Conservation (phyloP, 805 yeast genomes). For the Yamadazyma akitaensis region DNA sequence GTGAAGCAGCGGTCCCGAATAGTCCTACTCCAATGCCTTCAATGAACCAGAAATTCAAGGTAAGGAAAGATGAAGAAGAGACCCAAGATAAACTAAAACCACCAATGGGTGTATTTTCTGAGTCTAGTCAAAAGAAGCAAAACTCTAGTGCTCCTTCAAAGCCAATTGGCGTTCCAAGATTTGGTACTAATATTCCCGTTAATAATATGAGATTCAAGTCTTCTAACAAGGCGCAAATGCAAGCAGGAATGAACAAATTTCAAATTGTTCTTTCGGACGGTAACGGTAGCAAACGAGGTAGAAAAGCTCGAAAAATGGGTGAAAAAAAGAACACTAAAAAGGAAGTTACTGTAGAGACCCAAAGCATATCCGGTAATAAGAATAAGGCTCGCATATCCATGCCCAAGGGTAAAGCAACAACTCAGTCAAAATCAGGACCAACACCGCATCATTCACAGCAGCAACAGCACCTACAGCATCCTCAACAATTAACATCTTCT, state of each 20-base stretch:
- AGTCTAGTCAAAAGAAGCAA: constrained; percentile 2
- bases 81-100: constrained; percentile 4
- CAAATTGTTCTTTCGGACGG: constrained; percentile 47
- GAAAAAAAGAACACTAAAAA: constrained; percentile 5
- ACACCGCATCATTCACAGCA: not conserved
- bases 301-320: constrained; percentile 10
- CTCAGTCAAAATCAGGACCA: not conserved
- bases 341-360: constrained; percentile 9
- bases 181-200: constrained; percentile 9
- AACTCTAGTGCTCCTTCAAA: not conserved
- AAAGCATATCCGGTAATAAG: constrained; percentile 2
- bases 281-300: constrained; percentile 15
- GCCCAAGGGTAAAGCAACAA: not conserved
- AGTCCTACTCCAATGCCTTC: constrained; percentile 35
- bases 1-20: constrained; percentile 18
- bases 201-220: constrained; percentile 13
- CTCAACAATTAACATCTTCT: not conserved
- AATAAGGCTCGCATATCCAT: not conserved
- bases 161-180: not conserved
- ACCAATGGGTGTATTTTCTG: constrained; percentile 8
- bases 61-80: constrained; percentile 20
- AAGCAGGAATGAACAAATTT: constrained; percentile 43
- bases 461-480: not conserved
- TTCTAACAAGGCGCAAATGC: constrained; percentile 27
- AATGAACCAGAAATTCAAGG: constrained; percentile 19